Evolutionary conservation across 441 rosid genomes (phyloP).

Genomic region (Lagerstroemia fauriei): DNA sequence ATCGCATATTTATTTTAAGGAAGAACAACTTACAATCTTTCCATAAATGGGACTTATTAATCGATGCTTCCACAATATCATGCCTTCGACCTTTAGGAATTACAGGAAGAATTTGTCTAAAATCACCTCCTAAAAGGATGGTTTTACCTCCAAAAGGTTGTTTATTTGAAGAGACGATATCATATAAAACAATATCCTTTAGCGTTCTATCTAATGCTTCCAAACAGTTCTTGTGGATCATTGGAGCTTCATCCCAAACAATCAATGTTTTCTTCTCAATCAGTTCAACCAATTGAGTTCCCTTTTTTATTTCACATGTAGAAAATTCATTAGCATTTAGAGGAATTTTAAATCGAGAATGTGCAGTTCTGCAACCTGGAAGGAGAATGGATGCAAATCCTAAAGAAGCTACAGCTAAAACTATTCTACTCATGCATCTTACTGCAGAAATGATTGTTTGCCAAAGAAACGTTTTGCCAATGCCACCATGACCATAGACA

Average conservation of each 20-base stretch:
- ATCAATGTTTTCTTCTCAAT: background rate
- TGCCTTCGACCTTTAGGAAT: background rate
- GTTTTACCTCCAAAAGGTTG: background rate
- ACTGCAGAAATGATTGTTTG: background rate
- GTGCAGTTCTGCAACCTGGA: constrained; percentile 14
- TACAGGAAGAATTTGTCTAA: background rate
- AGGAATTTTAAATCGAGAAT: constrained; percentile 22
- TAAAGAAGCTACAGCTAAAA: constrained; percentile 15
- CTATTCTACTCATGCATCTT: background rate
- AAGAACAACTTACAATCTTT: background rate
- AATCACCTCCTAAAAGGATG: background rate
- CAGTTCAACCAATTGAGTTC: background rate
- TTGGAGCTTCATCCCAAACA: constrained; percentile 31
- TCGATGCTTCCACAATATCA: background rate
- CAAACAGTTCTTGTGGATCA: constrained; percentile 2
- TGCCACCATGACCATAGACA: background rate
- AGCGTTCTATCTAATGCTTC: constrained; percentile 18
- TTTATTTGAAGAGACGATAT: background rate
- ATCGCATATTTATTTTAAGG: background rate
- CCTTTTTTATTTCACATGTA: constrained; percentile 9
- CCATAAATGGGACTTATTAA: background rate
- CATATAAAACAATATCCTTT: background rate
- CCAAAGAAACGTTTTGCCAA: background rate
- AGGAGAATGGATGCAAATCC: background rate
- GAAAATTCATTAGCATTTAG: background rate